phyloP scores from a whole-genome alignment of 768 basidiomycete species.

The Dentipellis sp. region DNA sequence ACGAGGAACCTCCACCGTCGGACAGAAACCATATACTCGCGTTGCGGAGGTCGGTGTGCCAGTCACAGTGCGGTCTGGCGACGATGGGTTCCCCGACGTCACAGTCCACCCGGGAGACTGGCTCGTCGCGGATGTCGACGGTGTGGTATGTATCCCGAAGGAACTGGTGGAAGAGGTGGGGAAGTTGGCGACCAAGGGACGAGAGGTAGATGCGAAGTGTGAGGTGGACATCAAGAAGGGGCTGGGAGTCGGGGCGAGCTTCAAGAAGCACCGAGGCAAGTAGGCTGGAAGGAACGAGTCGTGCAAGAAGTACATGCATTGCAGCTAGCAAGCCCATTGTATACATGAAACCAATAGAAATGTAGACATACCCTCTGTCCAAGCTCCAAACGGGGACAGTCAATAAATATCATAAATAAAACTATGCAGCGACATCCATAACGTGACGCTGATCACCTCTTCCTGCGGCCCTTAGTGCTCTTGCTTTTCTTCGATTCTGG shows the following conservation, averaged over 20 bases:
- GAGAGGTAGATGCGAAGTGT: conserved; percentile 61
- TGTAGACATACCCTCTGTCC: too few species aligned
- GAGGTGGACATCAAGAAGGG: conserved; percentile 71
- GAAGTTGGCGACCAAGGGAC: conserved; percentile 45
- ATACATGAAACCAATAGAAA: too few species aligned
- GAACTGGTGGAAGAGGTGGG: conserved; percentile 45
- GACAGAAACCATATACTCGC: conserved; percentile 78
- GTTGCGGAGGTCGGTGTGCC: conserved; percentile 69
- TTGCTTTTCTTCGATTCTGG: not conserved
- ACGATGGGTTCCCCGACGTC: conserved; percentile 41
- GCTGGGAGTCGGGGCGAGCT: conserved; percentile 66
- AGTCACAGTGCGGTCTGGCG: conserved; percentile 32
- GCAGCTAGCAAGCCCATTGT: too few species aligned
- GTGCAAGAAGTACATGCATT: too few species aligned
- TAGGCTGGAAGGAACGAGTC: conserved; percentile 4
- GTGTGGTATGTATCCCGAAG: conserved; percentile 74
- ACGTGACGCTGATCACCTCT: too few species aligned
- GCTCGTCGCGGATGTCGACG: conserved; percentile 83
- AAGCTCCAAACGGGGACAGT: too few species aligned
- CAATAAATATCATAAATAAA: too few species aligned
- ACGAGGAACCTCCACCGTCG: conserved; percentile 73
- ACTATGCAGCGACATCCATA: too few species aligned
- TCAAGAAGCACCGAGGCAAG: conserved; percentile 63
- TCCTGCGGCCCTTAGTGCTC: too few species aligned
- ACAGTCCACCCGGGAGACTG: conserved; percentile 67